Base-by-base conservation (phyloP, 371 early-diverging fungal species). In the Mucor circinelloides region DNA sequence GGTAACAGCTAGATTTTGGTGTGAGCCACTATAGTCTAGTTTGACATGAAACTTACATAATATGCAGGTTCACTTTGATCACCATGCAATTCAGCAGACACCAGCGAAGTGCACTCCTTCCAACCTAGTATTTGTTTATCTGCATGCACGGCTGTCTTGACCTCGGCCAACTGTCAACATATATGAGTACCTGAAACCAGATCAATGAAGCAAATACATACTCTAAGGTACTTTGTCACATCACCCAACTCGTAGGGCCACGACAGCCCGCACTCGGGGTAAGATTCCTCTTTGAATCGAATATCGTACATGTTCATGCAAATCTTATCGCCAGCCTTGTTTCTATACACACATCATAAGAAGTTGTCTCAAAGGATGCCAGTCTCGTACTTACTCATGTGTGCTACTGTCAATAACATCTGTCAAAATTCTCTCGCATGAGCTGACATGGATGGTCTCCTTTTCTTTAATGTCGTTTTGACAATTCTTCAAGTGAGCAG, bases 301-400 rank as follows among this genome's bases (percentile, higher is more conserved):
- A 93, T 90, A 71, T 95, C 95, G 68, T 94, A 95, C 74, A 89
- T 85, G 70, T 95, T 95, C 30, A 93, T 66, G 72, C 95, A 95
- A 15, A 65, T 60, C 36, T 68, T 63, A 10, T 76, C 31, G 12
- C 71, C 68, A 17, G 70, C 58, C 28, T 57, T 58, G 30, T 65
- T 55, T 52, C 72, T 72, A 65, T 27, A 17, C 40, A 40, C 40
- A 1, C 17, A n/a, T n/a, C 40, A 17, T 40, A 9, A 40, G 40
- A 40, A 5, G 40, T 10, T 40, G 40, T 40, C 17, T 40, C 0
- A 13, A 15, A 40, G 0, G 17, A 17, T 40, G n/a, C n/a, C 12
- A 40, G 1, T 19, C 38, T 58, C 34, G 2, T 6, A 67, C 71
- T 68, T 72, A 83, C 79, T 71, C 73, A 66, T 73, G 66, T 6